A percentile compares a stretch with the other conserved stretches of the same genome.
Evolutionary conservation across 176 grass and related monocot genomes (phyloP).

Genomic region (Hsuehochloa calcarea): DNA sequence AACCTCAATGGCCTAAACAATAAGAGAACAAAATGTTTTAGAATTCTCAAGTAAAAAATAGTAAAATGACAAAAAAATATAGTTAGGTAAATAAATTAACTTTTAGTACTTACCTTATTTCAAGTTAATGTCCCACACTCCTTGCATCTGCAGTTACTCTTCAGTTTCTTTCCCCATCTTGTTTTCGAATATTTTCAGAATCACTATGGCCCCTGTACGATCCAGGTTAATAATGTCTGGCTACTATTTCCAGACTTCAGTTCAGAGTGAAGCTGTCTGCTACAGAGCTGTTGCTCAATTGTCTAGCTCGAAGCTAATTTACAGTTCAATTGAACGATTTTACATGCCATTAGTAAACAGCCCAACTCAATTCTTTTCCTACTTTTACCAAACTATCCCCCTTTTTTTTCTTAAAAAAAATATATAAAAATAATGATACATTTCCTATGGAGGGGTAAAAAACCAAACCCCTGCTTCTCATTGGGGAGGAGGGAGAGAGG

Average conservation of each 20-base stretch:
- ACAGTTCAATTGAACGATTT: conserved; percentile 42
- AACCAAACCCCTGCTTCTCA: background rate
- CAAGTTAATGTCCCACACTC: background rate
- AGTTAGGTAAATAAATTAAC: no score
- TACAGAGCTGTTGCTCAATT: conserved; percentile 12
- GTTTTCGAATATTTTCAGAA: background rate
- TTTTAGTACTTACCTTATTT: no score
- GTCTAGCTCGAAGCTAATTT: conserved; percentile 39
- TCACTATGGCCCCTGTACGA: background rate
- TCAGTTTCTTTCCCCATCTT: background rate
- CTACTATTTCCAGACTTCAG: background rate
- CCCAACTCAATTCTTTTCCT: background rate
- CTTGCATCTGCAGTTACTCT: background rate
- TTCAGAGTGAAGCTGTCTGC: conserved; percentile 21
- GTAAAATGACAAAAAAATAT: no score
- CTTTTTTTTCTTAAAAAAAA: no score
- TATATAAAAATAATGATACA: background rate
- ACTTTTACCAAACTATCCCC: conserved; percentile 2
- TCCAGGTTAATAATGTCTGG: background rate
- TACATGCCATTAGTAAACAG: conserved; percentile 29
- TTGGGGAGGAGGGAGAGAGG: background rate
- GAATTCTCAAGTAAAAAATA: no score
- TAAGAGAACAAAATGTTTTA: no score
- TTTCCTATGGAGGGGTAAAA: no score
- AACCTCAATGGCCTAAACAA: no score